These are phyloP conservation scores for Diplogelasinospora grovesii DNA, from an alignment of 495 filamentous ascomycete species.

Conservation along the genomic window DNA sequence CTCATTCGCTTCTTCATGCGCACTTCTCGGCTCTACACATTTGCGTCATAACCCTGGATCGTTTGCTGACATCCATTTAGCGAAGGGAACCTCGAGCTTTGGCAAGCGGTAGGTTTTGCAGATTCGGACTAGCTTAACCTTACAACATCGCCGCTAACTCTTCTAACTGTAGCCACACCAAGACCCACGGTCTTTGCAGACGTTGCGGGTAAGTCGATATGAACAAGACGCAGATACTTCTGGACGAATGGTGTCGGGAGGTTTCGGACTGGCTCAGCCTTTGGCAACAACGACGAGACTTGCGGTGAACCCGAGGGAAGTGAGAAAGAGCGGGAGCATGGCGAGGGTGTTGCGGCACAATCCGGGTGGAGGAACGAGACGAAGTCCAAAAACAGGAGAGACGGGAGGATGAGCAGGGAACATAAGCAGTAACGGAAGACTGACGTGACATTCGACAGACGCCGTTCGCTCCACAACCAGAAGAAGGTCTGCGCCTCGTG, in stretches of 20 bases:
- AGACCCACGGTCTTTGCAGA: slow-evolving; percentile 98
- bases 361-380: no score
- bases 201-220: slow-evolving; percentile 80
- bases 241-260: no score
- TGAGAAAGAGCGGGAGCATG: no score
- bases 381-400: not conserved
- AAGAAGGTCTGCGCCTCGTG: slow-evolving; percentile 97
- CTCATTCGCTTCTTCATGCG: no score
- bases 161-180: slow-evolving; percentile 69
- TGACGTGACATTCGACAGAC: slow-evolving; percentile 49
- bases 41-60: no score
- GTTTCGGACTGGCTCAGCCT: no score
- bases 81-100: slow-evolving; percentile 95
- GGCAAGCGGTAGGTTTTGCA: slow-evolving; percentile 61
- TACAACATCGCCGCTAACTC: slow-evolving; percentile 14
- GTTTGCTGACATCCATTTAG: slow-evolving; percentile 32
- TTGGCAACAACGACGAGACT: no score
- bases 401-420: slow-evolving; percentile 3
- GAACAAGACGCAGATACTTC: no score
- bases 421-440: slow-evolving; percentile 7
- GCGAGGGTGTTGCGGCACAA: no score
- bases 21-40: no score
- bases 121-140: not conserved
- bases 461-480: slow-evolving; percentile 97
- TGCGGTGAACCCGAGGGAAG: no score